Conservation (phyloP, 2,329 filamentous ascomycete species). For the Ramularia collo-cygni region DNA sequence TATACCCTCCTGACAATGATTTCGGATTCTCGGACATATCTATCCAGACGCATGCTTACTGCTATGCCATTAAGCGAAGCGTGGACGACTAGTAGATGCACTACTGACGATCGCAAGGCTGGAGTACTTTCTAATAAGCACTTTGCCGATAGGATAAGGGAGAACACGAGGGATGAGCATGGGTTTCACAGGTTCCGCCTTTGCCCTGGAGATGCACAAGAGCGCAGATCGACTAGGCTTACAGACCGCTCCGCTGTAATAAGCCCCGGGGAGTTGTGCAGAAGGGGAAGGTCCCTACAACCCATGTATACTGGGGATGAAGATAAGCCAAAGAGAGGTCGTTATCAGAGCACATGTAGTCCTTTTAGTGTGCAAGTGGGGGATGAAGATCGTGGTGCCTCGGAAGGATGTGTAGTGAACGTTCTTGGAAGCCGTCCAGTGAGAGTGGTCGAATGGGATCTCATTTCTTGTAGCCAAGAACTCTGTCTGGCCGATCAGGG, state of each 20-base stretch:
- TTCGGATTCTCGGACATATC: too few species aligned
- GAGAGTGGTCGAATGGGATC: background rate
- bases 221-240: background rate
- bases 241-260: constrained; percentile 3
- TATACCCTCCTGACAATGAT: too few species aligned
- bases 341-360: constrained; percentile 15
- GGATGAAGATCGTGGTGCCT: background rate
- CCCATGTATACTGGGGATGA: constrained; percentile 3
- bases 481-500: background rate
- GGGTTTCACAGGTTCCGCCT: background rate
- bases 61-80: background rate
- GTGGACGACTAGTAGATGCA: background rate
- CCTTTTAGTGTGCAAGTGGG: background rate
- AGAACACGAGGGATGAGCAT: constrained; percentile 3
- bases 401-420: constrained; percentile 1
- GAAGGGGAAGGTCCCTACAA: constrained; percentile 12
- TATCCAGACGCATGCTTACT: background rate
- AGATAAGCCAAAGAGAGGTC: constrained; percentile 10
- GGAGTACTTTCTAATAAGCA: constrained; percentile 5
- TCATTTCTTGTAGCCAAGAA: constrained; percentile 2
- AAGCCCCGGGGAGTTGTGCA: background rate
- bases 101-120: background rate
- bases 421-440: constrained; percentile 2
- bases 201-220: background rate
- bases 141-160: constrained; percentile 2